Conservation (phyloP, 805 yeast species). For the Hagleromyces aurorensis region DNA sequence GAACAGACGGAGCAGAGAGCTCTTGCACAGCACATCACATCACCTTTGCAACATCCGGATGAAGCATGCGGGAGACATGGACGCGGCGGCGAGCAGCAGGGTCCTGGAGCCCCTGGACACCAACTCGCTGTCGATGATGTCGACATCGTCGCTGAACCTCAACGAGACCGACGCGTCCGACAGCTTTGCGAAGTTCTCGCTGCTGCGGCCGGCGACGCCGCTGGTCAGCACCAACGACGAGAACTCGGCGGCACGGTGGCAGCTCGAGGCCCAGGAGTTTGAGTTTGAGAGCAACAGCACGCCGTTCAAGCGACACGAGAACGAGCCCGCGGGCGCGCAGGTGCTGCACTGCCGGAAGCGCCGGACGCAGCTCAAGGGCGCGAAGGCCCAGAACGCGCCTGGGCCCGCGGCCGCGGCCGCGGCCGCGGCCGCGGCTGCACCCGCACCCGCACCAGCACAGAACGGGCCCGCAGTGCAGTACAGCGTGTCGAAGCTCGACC, state of each 20-base stretch:
- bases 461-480: slow-evolving; percentile 18
- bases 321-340: slow-evolving; percentile 6
- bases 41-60: too few species aligned
- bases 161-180: slow-evolving; percentile 7
- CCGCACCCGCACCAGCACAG: slow-evolving; percentile 25
- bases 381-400: slow-evolving; percentile 24
- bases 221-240: slow-evolving; percentile 11
- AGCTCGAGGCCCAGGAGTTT: slow-evolving; percentile 22
- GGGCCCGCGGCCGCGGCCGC: too few species aligned
- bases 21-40: too few species aligned
- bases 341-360: slow-evolving; percentile 16
- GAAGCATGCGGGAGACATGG: slow-evolving; percentile 4
- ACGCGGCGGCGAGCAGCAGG: slow-evolving; percentile 10
- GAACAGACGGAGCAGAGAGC: too few species aligned
- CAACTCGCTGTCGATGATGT: slow-evolving; percentile 20
- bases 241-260: slow-evolving; percentile 21
- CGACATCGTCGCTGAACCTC: slow-evolving; percentile 15
- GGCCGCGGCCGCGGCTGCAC: too few species aligned
- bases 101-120: slow-evolving; percentile 24
- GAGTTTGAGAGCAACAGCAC: slow-evolving; percentile 27
- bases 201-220: slow-evolving; percentile 11
- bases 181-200: slow-evolving; percentile 6
- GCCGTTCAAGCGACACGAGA: slow-evolving; percentile 23
- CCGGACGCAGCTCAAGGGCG: slow-evolving; percentile 23
- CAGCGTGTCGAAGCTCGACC: slow-evolving; percentile 25